A percentile compares a stretch with the other conserved stretches of the same genome.
Evolutionary conservation across 2,329 filamentous ascomycete genomes (phyloP).

Genomic region (Rutstroemia sp.): DNA sequence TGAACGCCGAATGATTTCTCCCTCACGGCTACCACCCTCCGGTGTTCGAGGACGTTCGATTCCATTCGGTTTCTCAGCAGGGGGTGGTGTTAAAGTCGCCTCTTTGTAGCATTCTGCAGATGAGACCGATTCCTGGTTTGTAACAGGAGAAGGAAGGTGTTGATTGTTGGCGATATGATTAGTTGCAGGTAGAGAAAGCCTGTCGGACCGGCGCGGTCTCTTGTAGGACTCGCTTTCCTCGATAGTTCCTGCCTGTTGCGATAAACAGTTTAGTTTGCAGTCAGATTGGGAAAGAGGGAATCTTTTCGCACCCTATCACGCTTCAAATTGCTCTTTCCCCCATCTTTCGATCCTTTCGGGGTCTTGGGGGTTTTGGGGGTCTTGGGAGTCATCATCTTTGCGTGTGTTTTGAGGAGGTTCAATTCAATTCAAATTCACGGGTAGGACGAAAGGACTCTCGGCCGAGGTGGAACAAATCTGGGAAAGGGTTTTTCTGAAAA

Average conservation of each 20-base stretch:
- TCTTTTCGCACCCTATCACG: conserved; percentile 3
- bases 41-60: conserved; percentile 34
- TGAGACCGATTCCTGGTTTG: conserved; percentile 56
- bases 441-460: no score
- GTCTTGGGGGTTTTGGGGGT: not conserved
- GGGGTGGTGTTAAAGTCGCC: conserved; percentile 64
- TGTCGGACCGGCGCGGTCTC: conserved; percentile 74
- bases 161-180: conserved; percentile 56
- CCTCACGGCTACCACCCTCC: conserved; percentile 19
- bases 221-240: conserved; percentile 43
- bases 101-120: conserved; percentile 56
- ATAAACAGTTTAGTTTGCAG: conserved; percentile 15
- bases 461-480: no score
- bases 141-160: conserved; percentile 76
- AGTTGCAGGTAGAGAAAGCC: conserved; percentile 48
- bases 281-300: not conserved
- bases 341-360: not conserved
- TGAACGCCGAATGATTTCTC: no score
- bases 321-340: not conserved
- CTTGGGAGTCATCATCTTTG: not conserved
- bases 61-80: conserved; percentile 51
- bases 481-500: no score
- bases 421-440: no score
- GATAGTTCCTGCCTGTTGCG: conserved; percentile 16
- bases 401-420: not conserved